These are phyloP conservation scores for Nicotiana tomentosiformis DNA, from an alignment of 257 asterid species.

Conservation along the genomic window DNA sequence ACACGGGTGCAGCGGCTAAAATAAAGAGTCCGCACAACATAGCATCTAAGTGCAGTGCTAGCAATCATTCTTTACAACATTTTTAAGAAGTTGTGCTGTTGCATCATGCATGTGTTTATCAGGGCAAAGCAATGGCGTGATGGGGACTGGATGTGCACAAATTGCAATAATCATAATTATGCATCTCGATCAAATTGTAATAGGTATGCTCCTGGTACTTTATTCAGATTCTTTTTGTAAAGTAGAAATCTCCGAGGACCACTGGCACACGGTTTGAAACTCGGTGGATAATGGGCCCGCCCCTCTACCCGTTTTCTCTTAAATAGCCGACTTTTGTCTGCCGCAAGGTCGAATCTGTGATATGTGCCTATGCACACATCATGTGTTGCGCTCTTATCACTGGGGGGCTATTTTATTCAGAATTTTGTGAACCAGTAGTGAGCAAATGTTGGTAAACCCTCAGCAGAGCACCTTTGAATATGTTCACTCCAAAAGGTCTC, in stretches of 20 bases:
- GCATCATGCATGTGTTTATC: conserved; percentile 18
- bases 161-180: conserved; percentile 84
- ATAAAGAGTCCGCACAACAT: too few species aligned
- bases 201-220: conserved; percentile 38
- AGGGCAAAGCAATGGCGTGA: conserved; percentile 93
- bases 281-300: background rate
- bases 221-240: background rate
- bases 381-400: background rate
- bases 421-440: background rate
- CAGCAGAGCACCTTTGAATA: background rate
- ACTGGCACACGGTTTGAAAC: background rate
- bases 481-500: background rate
- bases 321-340: background rate
- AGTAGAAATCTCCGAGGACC: background rate
- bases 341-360: background rate
- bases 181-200: conserved; percentile 87
- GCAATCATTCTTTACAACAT: background rate
- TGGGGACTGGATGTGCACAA: conserved; percentile 96
- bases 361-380: background rate
- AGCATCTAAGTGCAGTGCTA: background rate
- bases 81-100: background rate
- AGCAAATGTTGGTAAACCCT: background rate
- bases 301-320: background rate
- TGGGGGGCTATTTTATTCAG: background rate
- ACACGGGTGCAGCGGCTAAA: too few species aligned